phyloP scores from a whole-genome alignment of 768 basidiomycete genomes.

The Gloeopeniophorella convolvens region DNA sequence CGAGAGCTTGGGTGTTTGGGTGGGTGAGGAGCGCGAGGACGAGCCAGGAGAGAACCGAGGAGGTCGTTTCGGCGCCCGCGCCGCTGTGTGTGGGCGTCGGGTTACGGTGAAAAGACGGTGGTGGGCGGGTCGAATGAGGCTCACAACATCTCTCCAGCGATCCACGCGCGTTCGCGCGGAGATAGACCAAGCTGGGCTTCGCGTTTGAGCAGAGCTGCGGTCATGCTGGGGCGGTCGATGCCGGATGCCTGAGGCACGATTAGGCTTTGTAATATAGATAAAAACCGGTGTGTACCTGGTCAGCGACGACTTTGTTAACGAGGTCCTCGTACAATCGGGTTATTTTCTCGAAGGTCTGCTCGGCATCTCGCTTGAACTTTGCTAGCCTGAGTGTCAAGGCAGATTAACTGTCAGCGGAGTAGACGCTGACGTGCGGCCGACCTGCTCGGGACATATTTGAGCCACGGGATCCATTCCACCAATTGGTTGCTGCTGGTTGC shows the following conservation, averaged over 20 bases:
- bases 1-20: conserved; percentile 32
- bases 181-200: conserved; percentile 1
- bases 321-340: conserved; percentile 11
- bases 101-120: neutral
- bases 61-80: neutral
- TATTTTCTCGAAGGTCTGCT: too few species aligned
- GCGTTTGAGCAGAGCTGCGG: conserved; percentile 1
- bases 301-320: neutral
- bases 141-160: conserved; percentile 17
- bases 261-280: too few species aligned
- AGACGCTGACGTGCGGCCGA: too few species aligned
- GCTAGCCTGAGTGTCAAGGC: neutral
- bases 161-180: conserved; percentile 11
- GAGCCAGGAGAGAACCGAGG: conserved; percentile 27
- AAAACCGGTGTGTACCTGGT: neutral
- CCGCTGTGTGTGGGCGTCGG: neutral
- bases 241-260: neutral
- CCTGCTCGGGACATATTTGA: neutral
- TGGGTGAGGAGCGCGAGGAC: conserved; percentile 35
- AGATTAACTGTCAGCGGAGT: neutral
- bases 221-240: conserved; percentile 4
- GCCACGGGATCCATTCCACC: neutral
- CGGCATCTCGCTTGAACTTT: conserved; percentile 6
- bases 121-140: neutral
- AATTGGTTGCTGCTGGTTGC: neutral